Evolutionary conservation across 768 basidiomycete genomes (phyloP), one percentile per base, ranked within the genome.

Genomic region (Rhizopogon vulgaris): DNA sequence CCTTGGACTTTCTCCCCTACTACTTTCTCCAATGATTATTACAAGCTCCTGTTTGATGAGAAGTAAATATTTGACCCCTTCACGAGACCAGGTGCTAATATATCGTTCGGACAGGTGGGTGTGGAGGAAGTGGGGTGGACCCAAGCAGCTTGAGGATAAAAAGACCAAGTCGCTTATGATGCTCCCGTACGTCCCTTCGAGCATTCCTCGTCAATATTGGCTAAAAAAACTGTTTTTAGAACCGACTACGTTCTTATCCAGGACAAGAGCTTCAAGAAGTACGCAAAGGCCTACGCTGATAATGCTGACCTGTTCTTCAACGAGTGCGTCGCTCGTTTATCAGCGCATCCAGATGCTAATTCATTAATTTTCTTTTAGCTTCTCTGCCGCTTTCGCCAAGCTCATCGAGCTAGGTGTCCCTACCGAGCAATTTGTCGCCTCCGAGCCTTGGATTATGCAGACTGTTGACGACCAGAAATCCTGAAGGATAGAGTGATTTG

Each of bases 1-100:
- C 92, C 90, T n/a, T 93, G 89, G 91, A 93, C 93, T 2, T 94
- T 94, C 81, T 90, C 91, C 14, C 93, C 94, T 3, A 90, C 82
- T 18, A 90, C 90, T 3, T 66, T 94, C 61, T 86, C 87, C 38
- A 94, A 94, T 67, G 90, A 90, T 63, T 94, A 74, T 74, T 94
- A 73, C 81, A 84, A 83, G 61, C 80, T 97, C 25, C 77, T 99
- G 52, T 82, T 92, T 61, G 78, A 84, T 60, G 93, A 96, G 77
- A 90, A 83, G 81, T 88, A 70, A 57, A 70, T 63, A 41, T 38
- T 41, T 5, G 27, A 4, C 22, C 0, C 1, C 22, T 4, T 51
- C 8, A 1, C 41, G 9, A 15, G 14, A 10, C 5, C 5, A 10
- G 3, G 32, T 24, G 5, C 6, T 46, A 27, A 46, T 9, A 2